Conservation (phyloP, 1,284 basidiomycete genomes). For the Microbotryum intermedium region DNA sequence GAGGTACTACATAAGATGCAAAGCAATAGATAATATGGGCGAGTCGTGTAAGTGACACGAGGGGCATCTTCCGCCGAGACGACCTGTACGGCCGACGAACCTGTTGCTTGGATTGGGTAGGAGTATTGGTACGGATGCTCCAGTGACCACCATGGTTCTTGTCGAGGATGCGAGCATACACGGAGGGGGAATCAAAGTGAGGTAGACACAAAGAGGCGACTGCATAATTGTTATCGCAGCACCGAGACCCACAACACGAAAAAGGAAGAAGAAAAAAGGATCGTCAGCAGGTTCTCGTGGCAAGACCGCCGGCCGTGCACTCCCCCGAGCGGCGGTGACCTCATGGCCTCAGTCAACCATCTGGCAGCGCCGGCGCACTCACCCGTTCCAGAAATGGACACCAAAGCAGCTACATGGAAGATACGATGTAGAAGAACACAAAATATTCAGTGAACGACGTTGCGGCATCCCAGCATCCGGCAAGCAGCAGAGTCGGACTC, state of each 20-base stretch:
- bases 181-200: constrained; percentile 67
- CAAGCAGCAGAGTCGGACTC: too few species aligned
- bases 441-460: too few species aligned
- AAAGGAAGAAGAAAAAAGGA: not conserved
- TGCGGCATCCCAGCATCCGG: too few species aligned
- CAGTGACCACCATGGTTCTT: constrained; percentile 88
- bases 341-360: too few species aligned
- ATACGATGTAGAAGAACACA: too few species aligned
- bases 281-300: too few species aligned
- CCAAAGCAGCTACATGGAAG: constrained; percentile 41
- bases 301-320: too few species aligned
- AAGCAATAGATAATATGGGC: not conserved
- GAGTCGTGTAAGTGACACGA: not conserved
- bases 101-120: constrained; percentile 29
- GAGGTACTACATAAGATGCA: not conserved
- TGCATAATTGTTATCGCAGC: too few species aligned
- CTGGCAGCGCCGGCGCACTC: not conserved
- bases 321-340: not conserved
- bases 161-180: constrained; percentile 79
- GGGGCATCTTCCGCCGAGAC: too few species aligned
- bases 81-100: not conserved
- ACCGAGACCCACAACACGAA: not conserved
- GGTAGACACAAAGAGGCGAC: constrained; percentile 82
- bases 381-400: constrained; percentile 35
- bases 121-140: constrained; percentile 47